A percentile compares a stretch with the other conserved stretches of the same genome.
Evolutionary conservation across 805 yeast genomes (phyloP).

Genomic region (Candida sanyiensis): DNA sequence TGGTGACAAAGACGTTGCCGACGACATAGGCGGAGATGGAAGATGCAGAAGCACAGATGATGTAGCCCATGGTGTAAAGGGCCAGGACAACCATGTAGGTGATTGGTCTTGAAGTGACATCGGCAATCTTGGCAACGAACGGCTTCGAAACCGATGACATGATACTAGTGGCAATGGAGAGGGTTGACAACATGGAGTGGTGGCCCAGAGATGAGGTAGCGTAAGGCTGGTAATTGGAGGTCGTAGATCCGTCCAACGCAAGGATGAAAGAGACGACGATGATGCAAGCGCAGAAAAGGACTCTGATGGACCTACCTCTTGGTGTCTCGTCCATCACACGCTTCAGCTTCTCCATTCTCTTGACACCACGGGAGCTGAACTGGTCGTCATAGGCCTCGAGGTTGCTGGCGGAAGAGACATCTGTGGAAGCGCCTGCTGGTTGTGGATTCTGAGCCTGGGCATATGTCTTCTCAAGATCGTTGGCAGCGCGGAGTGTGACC

Average conservation of each 20-base stretch:
- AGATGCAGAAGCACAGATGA: slow-evolving; percentile 31
- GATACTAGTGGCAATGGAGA: slow-evolving; percentile 32
- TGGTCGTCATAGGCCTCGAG: background rate
- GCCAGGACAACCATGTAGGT: slow-evolving; percentile 28
- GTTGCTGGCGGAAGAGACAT: background rate
- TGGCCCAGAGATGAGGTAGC: slow-evolving; percentile 33
- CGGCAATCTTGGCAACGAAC: slow-evolving; percentile 34
- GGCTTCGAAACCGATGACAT: slow-evolving; percentile 34
- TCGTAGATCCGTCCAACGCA: slow-evolving; percentile 28
- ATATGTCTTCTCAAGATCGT: background rate
- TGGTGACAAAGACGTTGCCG: slow-evolving; percentile 31
- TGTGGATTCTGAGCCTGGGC: background rate
- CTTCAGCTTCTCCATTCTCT: slow-evolving; percentile 8
- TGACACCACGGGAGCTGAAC: slow-evolving; percentile 9
- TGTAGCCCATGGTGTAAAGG: slow-evolving; percentile 30
- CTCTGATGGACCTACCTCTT: slow-evolving; percentile 6
- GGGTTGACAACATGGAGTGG: slow-evolving; percentile 33
- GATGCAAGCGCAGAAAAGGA: slow-evolving; percentile 3
- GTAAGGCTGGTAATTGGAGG: slow-evolving; percentile 28
- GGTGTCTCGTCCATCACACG: slow-evolving; percentile 8
- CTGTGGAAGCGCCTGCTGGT: background rate
- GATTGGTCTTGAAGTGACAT: slow-evolving; percentile 32
- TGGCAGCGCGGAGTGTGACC: background rate
- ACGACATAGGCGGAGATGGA: slow-evolving; percentile 29
- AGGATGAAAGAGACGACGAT: slow-evolving; percentile 6